A percentile compares a stretch with the other conserved stretches of the same genome.
These are phyloP conservation scores for Brassica cretica DNA, from an alignment of 345 rosid genomes.

Conservation along the genomic window DNA sequence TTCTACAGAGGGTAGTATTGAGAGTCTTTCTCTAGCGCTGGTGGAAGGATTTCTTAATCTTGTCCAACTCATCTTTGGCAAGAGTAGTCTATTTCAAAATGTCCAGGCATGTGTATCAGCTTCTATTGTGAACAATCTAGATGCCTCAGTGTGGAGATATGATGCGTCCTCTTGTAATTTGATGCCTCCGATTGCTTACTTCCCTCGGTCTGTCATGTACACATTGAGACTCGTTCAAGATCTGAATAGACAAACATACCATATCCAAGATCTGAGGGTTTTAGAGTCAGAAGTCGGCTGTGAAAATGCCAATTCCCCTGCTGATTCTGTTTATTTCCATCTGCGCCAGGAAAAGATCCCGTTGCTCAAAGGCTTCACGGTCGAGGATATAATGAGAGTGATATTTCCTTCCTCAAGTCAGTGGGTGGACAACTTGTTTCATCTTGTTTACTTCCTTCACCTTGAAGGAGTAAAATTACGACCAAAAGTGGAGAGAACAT, in stretches of 20 bases:
- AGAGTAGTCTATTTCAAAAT: conserved; percentile 58
- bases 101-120: conserved; percentile 70
- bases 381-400: conserved; percentile 62
- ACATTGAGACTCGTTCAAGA: conserved; percentile 70
- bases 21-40: conserved; percentile 60
- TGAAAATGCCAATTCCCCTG: conserved; percentile 34
- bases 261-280: conserved; percentile 53
- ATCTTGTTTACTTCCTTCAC: conserved; percentile 65
- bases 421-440: conserved; percentile 83
- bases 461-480: conserved; percentile 75
- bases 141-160: conserved; percentile 72
- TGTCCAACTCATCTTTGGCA: conserved; percentile 67
- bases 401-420: conserved; percentile 71
- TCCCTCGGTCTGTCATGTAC: conserved; percentile 69
- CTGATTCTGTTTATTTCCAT: conserved; percentile 52
- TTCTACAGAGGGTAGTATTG: conserved; percentile 70
- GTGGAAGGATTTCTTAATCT: conserved; percentile 87
- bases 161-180: conserved; percentile 50
- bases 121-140: conserved; percentile 67
- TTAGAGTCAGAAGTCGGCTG: conserved; percentile 42
- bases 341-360: conserved; percentile 59
- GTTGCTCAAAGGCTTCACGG: conserved; percentile 57
- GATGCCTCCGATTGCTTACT: conserved; percentile 71
- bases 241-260: conserved; percentile 59
- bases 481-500: conserved; percentile 67